Percentiles rank a stretch among this genome's conserved stretches.
Evolutionary conservation across 2,329 filamentous ascomycete genomes (phyloP).

Genomic region (Rachicladosporium sp.): DNA sequence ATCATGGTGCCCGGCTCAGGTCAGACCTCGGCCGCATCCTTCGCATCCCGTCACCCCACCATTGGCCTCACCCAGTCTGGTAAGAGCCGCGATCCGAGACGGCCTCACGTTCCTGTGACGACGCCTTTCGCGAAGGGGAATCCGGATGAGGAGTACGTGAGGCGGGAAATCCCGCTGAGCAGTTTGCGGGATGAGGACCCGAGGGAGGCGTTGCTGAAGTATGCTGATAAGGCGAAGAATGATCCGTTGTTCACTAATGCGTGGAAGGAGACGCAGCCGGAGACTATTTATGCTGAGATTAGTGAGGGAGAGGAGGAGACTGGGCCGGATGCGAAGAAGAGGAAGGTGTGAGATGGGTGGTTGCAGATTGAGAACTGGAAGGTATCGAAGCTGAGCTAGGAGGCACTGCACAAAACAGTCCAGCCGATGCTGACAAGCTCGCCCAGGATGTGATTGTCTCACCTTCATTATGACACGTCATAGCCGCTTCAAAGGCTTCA

Average conservation of each 20-base stretch:
- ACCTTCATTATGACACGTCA: too few species aligned
- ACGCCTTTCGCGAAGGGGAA: constrained; percentile 87
- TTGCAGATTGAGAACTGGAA: too few species aligned
- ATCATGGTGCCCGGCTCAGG: constrained; percentile 49
- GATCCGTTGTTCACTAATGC: constrained; percentile 91
- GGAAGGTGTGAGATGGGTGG: not conserved
- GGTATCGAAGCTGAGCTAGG: too few species aligned
- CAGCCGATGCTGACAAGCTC: too few species aligned
- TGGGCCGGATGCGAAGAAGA: constrained; percentile 53
- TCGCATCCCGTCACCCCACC: constrained; percentile 51
- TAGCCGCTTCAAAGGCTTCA: too few species aligned
- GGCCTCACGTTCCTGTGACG: constrained; percentile 70
- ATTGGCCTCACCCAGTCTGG: constrained; percentile 69
- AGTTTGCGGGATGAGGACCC: constrained; percentile 95
- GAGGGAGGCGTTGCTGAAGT: constrained; percentile 83
- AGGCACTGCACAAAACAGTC: too few species aligned
- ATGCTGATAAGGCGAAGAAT: constrained; percentile 82
- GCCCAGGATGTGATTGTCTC: too few species aligned
- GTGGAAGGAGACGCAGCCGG: constrained; percentile 83
- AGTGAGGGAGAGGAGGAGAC: constrained; percentile 72
- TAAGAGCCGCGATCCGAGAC: constrained; percentile 62
- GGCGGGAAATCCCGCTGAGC: constrained; percentile 76
- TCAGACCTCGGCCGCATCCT: constrained; percentile 31
- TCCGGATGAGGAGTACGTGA: constrained; percentile 80
- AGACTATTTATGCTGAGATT: constrained; percentile 78